phyloP scores from a whole-genome alignment of 2,329 filamentous ascomycete genomes.

The Aspergillus ibericus region DNA sequence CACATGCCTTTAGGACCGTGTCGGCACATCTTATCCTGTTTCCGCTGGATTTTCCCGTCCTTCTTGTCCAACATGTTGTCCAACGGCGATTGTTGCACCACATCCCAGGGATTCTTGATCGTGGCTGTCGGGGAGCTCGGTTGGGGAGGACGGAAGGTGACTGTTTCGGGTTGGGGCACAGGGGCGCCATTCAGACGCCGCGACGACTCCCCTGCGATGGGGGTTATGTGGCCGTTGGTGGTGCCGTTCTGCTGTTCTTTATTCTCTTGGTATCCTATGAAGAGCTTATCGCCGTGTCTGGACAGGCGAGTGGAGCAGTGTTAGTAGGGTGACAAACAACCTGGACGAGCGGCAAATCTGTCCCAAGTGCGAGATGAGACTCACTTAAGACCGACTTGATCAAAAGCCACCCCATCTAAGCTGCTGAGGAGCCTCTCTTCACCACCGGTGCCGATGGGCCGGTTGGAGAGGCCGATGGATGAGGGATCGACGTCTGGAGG shows the following conservation, averaged over 20 bases:
- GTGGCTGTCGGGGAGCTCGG: conserved; percentile 58
- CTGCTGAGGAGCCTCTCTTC: conserved; percentile 55
- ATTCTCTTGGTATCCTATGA: conserved; percentile 73
- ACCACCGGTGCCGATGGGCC: conserved; percentile 56
- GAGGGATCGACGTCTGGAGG: conserved; percentile 56
- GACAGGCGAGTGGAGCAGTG: conserved; percentile 13
- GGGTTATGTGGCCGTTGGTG: conserved; percentile 26
- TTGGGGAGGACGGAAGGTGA: conserved; percentile 61
- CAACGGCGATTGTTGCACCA: conserved; percentile 80
- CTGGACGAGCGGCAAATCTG: background rate
- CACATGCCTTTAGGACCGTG: conserved; percentile 98
- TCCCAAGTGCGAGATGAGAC: conserved; percentile 12
- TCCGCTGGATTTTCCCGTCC: conserved; percentile 83
- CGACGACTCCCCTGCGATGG: conserved; percentile 21
- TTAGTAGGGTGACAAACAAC: conserved; percentile 14
- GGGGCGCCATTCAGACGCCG: conserved; percentile 41
- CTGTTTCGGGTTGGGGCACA: conserved; percentile 53
- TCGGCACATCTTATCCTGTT: conserved; percentile 79
- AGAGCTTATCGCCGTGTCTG: conserved; percentile 90
- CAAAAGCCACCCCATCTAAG: conserved; percentile 57
- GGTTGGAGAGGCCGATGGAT: conserved; percentile 60
- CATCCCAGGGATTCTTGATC: conserved; percentile 90
- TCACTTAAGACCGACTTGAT: conserved; percentile 59
- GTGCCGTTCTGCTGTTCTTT: conserved; percentile 51
- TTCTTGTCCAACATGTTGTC: conserved; percentile 84